Base-by-base conservation (phyloP, 345 rosid genomes). In the Linum lewisii region DNA sequence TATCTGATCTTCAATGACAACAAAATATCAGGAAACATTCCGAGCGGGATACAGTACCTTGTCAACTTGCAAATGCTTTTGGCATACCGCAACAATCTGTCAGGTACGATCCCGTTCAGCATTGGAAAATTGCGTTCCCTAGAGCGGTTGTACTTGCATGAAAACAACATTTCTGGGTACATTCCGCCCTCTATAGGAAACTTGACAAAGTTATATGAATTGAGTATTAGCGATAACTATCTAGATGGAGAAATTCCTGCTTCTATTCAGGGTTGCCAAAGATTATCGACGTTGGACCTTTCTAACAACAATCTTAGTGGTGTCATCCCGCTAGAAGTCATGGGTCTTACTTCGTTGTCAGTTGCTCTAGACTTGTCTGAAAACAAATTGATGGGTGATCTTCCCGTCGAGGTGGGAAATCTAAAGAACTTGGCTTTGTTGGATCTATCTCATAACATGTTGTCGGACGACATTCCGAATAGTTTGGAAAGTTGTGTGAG, bases 161-260 rank as follows among this genome's bases (percentile, higher is more conserved):
- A 19, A 1, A 74, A 69, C n/a, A 24, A 20, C 24, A 10, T 69
- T 19, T 42, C 62, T 0, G 70, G 68, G 0, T 11, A 29, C 0
- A 51, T 68, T 29, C 71, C 69, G 18, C 13, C 59, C 6, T 57
- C 61, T 50, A 14, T 62, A 1, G 68, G 75, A 7, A 62, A 62
- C 60, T 58, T 63, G 1, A 51, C 34, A 0, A 7, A 32, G 24
- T 53, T 72, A 24, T 25, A 52, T n/a, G 23, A 16, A 14, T 11
- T 67, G 8, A 6, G 10, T 16, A 5, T 60, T 3, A 16, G 7
- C 0, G 11, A 57, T 10, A 76, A 76, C 54, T 50, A 24, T n/a
- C 32, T 75, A 4, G 25, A 47, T 2, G 76, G 79, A 24, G 51
- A 22, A 13, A 68, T 75, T 1, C 75, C 79, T 20, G 21, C 65